These are phyloP conservation scores for Ophiostoma ulmi DNA, from an alignment of 2,329 filamentous ascomycete species.

Conservation along the genomic window DNA sequence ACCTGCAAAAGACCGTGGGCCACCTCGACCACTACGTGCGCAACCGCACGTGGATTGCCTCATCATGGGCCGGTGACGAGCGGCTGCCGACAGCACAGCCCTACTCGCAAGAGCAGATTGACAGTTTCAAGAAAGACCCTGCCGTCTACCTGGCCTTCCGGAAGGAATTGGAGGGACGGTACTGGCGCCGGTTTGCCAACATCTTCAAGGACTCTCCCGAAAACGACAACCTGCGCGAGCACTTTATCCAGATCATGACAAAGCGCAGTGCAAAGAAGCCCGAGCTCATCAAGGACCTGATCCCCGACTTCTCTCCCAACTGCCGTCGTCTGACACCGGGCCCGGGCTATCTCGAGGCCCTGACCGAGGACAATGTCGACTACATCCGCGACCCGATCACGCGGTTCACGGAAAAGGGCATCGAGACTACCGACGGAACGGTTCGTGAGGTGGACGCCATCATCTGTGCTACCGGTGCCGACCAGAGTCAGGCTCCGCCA, in stretches of 20 bases:
- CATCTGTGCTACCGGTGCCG: constrained; percentile 65
- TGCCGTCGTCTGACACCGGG: constrained; percentile 62
- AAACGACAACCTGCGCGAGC: constrained; percentile 44
- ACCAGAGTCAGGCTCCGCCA: constrained; percentile 52
- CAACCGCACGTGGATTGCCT: constrained; percentile 62
- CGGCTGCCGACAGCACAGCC: constrained; percentile 53
- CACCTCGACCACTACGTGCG: constrained; percentile 61
- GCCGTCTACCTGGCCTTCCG: constrained; percentile 56
- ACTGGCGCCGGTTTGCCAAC: constrained; percentile 53
- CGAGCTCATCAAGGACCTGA: constrained; percentile 49
- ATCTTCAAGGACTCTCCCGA: constrained; percentile 51
- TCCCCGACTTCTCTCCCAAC: constrained; percentile 59
- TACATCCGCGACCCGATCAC: constrained; percentile 55
- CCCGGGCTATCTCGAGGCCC: constrained; percentile 62
- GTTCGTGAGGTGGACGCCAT: constrained; percentile 57
- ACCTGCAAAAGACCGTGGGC: constrained; percentile 45
- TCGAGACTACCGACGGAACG: constrained; percentile 54
- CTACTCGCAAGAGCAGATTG: constrained; percentile 48
- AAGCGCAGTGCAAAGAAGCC: constrained; percentile 50
- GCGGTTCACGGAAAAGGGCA: constrained; percentile 54
- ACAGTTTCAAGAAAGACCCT: constrained; percentile 55
- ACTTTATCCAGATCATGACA: constrained; percentile 51
- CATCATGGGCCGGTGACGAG: constrained; percentile 53
- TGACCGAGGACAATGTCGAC: constrained; percentile 57
- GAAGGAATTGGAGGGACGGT: constrained; percentile 54